Conservation (phyloP, 805 yeast species). For the Novakomyces olei region DNA sequence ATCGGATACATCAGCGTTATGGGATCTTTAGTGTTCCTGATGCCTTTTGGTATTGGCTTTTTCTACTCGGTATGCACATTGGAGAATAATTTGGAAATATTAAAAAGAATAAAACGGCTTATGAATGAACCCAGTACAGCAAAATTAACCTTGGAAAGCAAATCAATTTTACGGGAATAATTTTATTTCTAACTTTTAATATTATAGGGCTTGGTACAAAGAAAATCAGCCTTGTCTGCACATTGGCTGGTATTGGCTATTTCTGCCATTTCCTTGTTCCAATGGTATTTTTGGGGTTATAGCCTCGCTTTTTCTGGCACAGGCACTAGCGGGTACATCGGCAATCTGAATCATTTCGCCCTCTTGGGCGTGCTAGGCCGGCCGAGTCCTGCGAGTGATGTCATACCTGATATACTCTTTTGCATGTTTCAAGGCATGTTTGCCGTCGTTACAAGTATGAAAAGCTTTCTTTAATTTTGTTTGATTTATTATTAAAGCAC, state of each 20-base stretch:
- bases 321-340: constrained; percentile 68
- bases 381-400: constrained; percentile 18
- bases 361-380: constrained; percentile 43
- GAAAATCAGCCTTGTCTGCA: too few relatives aligned
- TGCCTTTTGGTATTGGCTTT: constrained; percentile 90
- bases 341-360: constrained; percentile 67
- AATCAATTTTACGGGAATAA: too few relatives aligned
- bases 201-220: too few relatives aligned
- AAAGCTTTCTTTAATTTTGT: too few relatives aligned
- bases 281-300: constrained; percentile 99
- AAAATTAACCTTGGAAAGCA: too few relatives aligned
- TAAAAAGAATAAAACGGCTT: too few relatives aligned
- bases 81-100: too few relatives aligned
- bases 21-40: constrained; percentile 44
- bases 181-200: too few relatives aligned
- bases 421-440: constrained; percentile 83
- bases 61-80: constrained; percentile 75
- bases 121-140: too few relatives aligned
- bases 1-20: constrained; percentile 17
- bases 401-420: constrained; percentile 64
- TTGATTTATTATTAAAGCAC: too few relatives aligned
- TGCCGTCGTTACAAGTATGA: constrained; percentile 82
- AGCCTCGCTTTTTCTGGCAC: constrained; percentile 68
- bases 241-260: too few relatives aligned
- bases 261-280: constrained; percentile 1